A percentile compares a stretch with the other conserved stretches of the same genome.
phyloP scores from a whole-genome alignment of 2,329 filamentous ascomycete genomes.

The Phialophora macrospora region DNA sequence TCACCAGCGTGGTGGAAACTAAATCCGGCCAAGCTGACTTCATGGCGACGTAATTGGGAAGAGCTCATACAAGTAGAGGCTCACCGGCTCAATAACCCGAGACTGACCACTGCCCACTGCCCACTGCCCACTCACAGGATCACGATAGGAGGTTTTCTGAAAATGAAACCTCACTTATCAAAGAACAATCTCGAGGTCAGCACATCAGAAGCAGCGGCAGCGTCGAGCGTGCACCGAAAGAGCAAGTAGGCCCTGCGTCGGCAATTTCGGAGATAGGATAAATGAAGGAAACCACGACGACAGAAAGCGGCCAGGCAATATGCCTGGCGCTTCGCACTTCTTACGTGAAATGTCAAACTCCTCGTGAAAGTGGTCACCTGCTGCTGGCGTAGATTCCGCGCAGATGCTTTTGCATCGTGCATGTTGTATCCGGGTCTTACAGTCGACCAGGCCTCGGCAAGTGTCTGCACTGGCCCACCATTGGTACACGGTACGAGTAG shows the following conservation, averaged over 20 bases:
- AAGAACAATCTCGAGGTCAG: background rate
- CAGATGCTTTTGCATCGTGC: background rate
- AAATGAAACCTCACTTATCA: background rate
- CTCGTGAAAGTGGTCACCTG: too few relatives aligned
- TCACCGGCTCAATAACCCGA: background rate
- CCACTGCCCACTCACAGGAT: too few relatives aligned
- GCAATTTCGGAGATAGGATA: background rate
- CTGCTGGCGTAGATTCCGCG: background rate
- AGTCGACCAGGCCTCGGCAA: background rate
- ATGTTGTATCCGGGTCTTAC: too few relatives aligned
- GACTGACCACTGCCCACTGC: background rate
- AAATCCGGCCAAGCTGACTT: background rate
- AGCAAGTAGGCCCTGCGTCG: background rate
- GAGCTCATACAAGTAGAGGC: background rate
- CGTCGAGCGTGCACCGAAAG: background rate
- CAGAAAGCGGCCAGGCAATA: too few relatives aligned
- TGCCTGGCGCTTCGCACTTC: too few relatives aligned
- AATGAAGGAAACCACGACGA: too few relatives aligned
- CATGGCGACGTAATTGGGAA: background rate
- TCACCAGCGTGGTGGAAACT: background rate
- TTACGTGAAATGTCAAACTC: too few relatives aligned
- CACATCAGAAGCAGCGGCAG: background rate
- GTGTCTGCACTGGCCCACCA: background rate
- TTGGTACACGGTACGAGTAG: background rate
- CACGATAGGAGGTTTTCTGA: background rate